phyloP scores from a whole-genome alignment of 805 yeast species.

The Barnettozyma botsteinii region DNA sequence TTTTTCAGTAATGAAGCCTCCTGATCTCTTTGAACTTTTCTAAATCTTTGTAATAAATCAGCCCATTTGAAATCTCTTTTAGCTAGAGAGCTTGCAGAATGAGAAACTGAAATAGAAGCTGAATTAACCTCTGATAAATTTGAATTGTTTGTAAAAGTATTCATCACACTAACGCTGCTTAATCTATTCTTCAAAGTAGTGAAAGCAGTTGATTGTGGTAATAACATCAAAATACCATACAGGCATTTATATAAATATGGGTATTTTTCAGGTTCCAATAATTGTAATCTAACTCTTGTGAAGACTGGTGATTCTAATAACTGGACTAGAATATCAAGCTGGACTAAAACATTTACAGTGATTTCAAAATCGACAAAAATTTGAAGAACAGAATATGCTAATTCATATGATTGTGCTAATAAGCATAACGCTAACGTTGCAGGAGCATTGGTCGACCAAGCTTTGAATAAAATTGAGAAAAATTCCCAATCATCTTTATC shows the following conservation, averaged over 20 bases:
- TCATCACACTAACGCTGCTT: slow-evolving; percentile 38
- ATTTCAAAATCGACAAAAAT: slow-evolving; percentile 79
- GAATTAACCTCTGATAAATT: slow-evolving; percentile 1
- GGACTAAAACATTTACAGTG: slow-evolving; percentile 71
- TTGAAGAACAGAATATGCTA: slow-evolving; percentile 78
- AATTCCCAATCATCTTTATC: slow-evolving; percentile 57
- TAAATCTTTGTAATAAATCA: slow-evolving; percentile 43
- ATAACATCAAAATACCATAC: slow-evolving; percentile 86
- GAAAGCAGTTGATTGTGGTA: slow-evolving; percentile 92
- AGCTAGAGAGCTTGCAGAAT: slow-evolving; percentile 12
- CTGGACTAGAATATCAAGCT: slow-evolving; percentile 85
- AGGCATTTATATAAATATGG: slow-evolving; percentile 82
- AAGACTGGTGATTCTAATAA: slow-evolving; percentile 89
- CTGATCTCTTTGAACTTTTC: slow-evolving; percentile 39
- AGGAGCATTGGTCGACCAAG: slow-evolving; percentile 91
- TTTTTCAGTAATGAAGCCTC: slow-evolving; percentile 23
- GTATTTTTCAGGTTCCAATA: slow-evolving; percentile 79
- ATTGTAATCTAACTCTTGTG: slow-evolving; percentile 76
- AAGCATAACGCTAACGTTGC: slow-evolving; percentile 83
- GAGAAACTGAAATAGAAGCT: slow-evolving; percentile 2
- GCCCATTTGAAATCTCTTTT: slow-evolving; percentile 31
- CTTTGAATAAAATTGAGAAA: slow-evolving; percentile 70
- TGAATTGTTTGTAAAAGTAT: slow-evolving; percentile 13
- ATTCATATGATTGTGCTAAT: slow-evolving; percentile 80
- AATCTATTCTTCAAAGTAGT: slow-evolving; percentile 74